These are phyloP conservation scores for Vaccinium vitisidaea DNA, from an alignment of 148 eudicot species.

Conservation along the genomic window DNA sequence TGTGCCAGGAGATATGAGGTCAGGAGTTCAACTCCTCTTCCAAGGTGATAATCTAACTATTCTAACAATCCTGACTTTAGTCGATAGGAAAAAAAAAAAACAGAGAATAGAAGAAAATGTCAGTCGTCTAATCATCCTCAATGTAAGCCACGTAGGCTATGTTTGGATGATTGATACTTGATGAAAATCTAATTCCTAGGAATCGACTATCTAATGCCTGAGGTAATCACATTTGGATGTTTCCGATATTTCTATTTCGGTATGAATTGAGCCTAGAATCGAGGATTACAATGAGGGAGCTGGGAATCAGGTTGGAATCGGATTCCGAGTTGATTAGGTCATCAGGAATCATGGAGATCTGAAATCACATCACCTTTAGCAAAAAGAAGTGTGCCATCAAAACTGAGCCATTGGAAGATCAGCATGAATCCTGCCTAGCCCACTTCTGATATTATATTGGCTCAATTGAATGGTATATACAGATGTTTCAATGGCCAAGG, in stretches of 20 bases:
- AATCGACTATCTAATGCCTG: background rate
- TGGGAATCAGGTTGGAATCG: slow-evolving; percentile 4
- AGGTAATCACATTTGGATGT: background rate
- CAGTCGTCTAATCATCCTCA: background rate
- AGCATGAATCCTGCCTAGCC: background rate
- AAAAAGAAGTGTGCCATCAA: background rate
- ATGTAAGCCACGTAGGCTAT: background rate
- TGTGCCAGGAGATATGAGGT: too few species aligned
- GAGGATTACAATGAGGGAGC: background rate
- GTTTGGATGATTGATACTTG: background rate
- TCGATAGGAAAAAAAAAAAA: background rate
- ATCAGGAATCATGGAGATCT: background rate
- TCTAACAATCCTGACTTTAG: too few species aligned
- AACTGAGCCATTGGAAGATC: background rate
- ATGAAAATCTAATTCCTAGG: background rate
- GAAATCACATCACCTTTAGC: background rate
- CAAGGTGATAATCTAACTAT: too few species aligned
- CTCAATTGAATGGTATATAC: background rate
- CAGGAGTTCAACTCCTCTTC: too few species aligned
- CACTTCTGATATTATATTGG: background rate
- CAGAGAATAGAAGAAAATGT: background rate
- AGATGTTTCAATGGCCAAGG: background rate
- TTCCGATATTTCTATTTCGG: background rate
- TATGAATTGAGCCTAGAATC: background rate
- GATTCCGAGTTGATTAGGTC: background rate